Base-by-base conservation (phyloP, 164 flowering plant species). In the Macadamia tetraphylla region DNA sequence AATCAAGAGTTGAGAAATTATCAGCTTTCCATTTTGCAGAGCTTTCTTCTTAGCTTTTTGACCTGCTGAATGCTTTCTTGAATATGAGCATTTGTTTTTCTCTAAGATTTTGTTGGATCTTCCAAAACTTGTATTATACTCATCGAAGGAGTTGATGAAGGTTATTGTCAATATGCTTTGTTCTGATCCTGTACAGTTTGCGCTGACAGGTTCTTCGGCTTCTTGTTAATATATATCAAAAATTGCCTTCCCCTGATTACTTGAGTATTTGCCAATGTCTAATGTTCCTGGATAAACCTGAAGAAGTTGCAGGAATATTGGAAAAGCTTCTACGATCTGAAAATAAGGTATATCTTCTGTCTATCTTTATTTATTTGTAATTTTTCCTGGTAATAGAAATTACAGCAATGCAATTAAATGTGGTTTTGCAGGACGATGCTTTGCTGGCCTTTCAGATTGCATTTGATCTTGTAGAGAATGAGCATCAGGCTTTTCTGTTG, bases 391-490 rank as follows among this genome's bases (percentile, higher is more conserved):
- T 9, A 10, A 31, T 63, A 5, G 17, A 6, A 18, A 51, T 40
- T 29, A n/a, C 52, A 14, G 15, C 15, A 31, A 18, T 23, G 12
- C 23, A 29, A 7, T 40, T 57, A 53, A 15, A 29, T 42, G n/a
- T 63, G 11, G 15, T 60, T 35, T 68, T 66, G 68, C 67, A 78
- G 81, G 98, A 92, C 73, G 98, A 95, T 48, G 88, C 92, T 63
- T 77, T 95, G 14, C 68, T 95, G 77, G 91, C 94, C 59, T 92
- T 92, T 75, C 99, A 92, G 76, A 88, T 92, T 69, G 96, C 96
- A 15, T 95, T 95, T 77, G 97, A 95, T 81, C 95, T 95, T 57
- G 88, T 88, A 10, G 99, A 91, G 77, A 95, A 95, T 75, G 99
- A 95, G 78, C 88, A 88, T 70, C 99, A 95, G 71, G 96, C 98